Base-by-base conservation (phyloP, 805 yeast genomes). In the Suhomyces sp. region DNA sequence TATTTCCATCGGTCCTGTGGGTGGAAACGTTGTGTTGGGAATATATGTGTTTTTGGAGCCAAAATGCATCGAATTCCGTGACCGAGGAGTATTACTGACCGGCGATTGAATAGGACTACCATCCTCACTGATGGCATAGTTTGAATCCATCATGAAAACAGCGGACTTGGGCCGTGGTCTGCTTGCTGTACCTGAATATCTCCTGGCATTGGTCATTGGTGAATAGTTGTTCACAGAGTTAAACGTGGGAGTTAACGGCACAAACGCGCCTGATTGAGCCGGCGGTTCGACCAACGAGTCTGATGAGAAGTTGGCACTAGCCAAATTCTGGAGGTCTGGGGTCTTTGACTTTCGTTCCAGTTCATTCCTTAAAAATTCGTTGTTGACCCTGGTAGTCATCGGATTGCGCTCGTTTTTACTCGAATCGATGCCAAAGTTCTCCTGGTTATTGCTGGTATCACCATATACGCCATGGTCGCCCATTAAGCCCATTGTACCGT, bases 271-370 rank as follows among this genome's bases (percentile, higher is more conserved):
- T n/a, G 15, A 4, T 6, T 8, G 14, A 11, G 11, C 28, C 7
- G 33, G 18, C n/a, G 31, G 23, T 4, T 24, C 20, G 10, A 17
- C 26, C 4, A 62, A 29, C 1, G 68, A 63, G 26, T 64, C 69
- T 2, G 66, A 43, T 7, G 69, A 63, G 45, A 68, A 68, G 44
- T 68, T 68, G 29, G 68, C 62, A 36, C 70, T 63, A 11, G 60
- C 58, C 14, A 67, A 47, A 28, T 46, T 50, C 4, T 54, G 39
- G n/a, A 65, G 39, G 44, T 58, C 63, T 10, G 54, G 45, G n/a
- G n/a, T n/a, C n/a, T n/a, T n/a, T n/a, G n/a, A n/a, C n/a, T n/a
- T n/a, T n/a, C n/a, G n/a, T n/a, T n/a, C n/a, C n/a, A n/a, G n/a
- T n/a, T n/a, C n/a, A n/a, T n/a, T n/a, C n/a, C n/a, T n/a, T n/a